phyloP scores from a whole-genome alignment of 2,329 filamentous ascomycete species.

The Sporothrix pallida region DNA sequence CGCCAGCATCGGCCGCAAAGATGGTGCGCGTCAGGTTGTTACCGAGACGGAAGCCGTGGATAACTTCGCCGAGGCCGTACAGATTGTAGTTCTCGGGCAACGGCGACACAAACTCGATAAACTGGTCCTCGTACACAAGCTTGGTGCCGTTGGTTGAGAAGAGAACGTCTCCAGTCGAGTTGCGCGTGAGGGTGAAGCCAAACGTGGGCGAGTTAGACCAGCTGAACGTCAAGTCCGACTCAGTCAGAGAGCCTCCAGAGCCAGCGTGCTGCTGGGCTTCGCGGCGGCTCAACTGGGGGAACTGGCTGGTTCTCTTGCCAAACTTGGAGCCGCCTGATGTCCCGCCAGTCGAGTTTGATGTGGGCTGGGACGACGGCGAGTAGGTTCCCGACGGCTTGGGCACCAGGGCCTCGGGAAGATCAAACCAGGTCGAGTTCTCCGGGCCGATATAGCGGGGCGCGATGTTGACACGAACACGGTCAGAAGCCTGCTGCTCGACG shows the following conservation, averaged over 20 bases:
- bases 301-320: background rate
- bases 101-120: slow-evolving; percentile 72
- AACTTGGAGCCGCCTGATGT: background rate
- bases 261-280: background rate
- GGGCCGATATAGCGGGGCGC: slow-evolving; percentile 65
- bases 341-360: background rate
- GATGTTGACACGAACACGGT: slow-evolving; percentile 74
- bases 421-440: slow-evolving; percentile 69
- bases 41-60: slow-evolving; percentile 72
- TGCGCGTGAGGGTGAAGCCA: slow-evolving; percentile 50
- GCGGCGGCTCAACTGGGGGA: background rate
- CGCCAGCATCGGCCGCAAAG: slow-evolving; percentile 35
- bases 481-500: slow-evolving; percentile 56
- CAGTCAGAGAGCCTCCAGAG: slow-evolving; percentile 42
- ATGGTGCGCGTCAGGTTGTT: slow-evolving; percentile 68
- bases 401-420: slow-evolving; percentile 68
- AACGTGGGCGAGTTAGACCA: slow-evolving; percentile 60
- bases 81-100: slow-evolving; percentile 72
- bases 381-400: slow-evolving; percentile 54
- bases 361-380: background rate
- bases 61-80: slow-evolving; percentile 79
- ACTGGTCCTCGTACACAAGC: slow-evolving; percentile 79
- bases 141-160: slow-evolving; percentile 72
- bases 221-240: slow-evolving; percentile 57
- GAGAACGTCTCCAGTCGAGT: slow-evolving; percentile 56